Evolutionary conservation across 129 eudicot species (phyloP), one percentile per base, ranked within the genome.

Genomic region (Logfia minima): DNA sequence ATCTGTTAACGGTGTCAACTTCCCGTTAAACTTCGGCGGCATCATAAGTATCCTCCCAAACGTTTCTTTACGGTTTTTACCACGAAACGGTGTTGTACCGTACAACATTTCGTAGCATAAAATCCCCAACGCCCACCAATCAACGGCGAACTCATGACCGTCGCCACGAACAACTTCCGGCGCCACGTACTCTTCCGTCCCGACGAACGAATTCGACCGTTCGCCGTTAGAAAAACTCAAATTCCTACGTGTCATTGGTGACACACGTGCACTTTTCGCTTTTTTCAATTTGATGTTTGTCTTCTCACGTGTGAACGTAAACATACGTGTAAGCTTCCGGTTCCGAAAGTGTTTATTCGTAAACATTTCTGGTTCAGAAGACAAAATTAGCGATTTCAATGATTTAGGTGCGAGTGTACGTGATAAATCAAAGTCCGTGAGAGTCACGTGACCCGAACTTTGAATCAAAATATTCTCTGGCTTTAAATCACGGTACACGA

Each of bases 71-170:
- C 96, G 74, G 75, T 83, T 80, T 22, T 80, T 83, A 55, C 98
- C 98, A 5, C 86, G 88, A 72, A 91, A 94, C 22, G 98, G 98
- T 6, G 97, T 87, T 58, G 84, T 84, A 9, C 98, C 97, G 66
- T 94, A 89, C 73, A 94, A n/a, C 98, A 94, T 94, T 68, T 94
- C 98, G 86, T 85, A 94, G 18, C 85, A 75, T 0, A 94, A 82
- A 1, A 94, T 75, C 31, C 98, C 98, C 14, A 94, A 65, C 0
- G 97, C 93, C 98, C 98, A 94, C 97, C 98, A 94, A 26, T 94
- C 98, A 0, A 94, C 90, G 13, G 92, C 80, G 72, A 89, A 94
- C 64, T 88, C 97, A 22, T 94, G 98, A 3, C 98, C 98, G 26
- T 91, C 92, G 8, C 96, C 97, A 0, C 86, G 83, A 0, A 94